Evolutionary conservation across 2,329 filamentous ascomycete genomes (phyloP), one percentile per base, ranked within the genome.

Genomic region (Apiospora saccharicola): DNA sequence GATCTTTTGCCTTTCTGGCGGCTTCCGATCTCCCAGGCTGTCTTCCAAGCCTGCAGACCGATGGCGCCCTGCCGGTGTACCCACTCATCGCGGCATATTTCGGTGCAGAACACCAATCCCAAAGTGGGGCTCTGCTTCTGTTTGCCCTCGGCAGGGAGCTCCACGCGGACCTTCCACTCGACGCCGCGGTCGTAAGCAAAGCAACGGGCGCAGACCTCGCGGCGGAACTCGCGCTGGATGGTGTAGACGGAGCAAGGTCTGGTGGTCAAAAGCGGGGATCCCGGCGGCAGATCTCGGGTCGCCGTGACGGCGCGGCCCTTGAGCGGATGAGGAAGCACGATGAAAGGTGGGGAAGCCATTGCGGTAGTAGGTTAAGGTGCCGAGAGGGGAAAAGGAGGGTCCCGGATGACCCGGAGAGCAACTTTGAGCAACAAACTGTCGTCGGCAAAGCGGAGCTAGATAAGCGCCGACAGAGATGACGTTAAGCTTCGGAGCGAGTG

Each of bases 171-270:
- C 47, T 70, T 70, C 68, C 68, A 70, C 22, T 70, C 68, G 68
- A 53, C 47, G 30, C 68, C 68, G 34, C 68, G 68, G 49, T 70
- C 68, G n/a, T 70, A 70, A 13, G 46, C 37, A 8, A 70, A 70
- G 47, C 68, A 70, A 16, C 68, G 68, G 19, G 68, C 68, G 68
- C 68, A 70, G 14, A 70, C 68, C 47, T 70, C 68, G 47, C 68
- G 68, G 68, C 68, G 68, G 68, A 47, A 70, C 24, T 70, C 68
- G 68, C 47, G 68, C 68, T 57, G 68, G 30, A 70, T 37, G 26
- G 68, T 70, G 68, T 70, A 70, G 30, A 70, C 46, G 24, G 68
- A 47, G n/a, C 46, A 51, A 22, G 68, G 49, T 4, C 46, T 1
- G 1, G 68, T 70, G 37, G 47, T 51, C 12, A 70, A 49, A 12